Conservation (phyloP, 805 yeast genomes). For the Hanseniaspora singularis region DNA sequence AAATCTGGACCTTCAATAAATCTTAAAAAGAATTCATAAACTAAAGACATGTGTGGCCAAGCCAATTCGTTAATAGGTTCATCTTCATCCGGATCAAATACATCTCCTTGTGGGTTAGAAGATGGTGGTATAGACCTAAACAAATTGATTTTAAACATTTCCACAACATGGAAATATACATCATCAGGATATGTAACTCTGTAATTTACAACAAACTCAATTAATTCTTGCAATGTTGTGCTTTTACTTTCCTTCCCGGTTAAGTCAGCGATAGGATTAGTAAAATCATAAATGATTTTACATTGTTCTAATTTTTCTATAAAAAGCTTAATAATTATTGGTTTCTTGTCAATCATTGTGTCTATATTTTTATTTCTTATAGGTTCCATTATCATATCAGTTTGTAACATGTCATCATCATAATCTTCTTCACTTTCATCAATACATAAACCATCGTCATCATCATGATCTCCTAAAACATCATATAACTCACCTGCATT, state of each 20-base stretch:
- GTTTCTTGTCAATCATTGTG: conserved; percentile 10
- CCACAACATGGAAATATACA: conserved; percentile 76
- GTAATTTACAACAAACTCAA: conserved; percentile 72
- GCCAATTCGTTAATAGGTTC: conserved; percentile 93
- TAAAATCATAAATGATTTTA: conserved; percentile 84
- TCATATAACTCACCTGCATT: not conserved
- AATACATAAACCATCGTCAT: conserved; percentile 47
- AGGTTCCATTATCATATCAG: conserved; percentile 8
- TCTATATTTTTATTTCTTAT: conserved; percentile 14
- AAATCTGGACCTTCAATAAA: conserved; percentile 92
- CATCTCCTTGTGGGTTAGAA: conserved; percentile 90
- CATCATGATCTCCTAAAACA: conserved; percentile 76
- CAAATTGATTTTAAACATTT: conserved; percentile 78
- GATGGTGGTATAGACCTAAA: conserved; percentile 98
- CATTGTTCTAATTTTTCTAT: conserved; percentile 87
- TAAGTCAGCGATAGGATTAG: conserved; percentile 83
- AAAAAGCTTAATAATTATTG: conserved; percentile 41
- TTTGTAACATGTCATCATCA: conserved; percentile 7
- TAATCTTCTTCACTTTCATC: not conserved
- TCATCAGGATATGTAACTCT: conserved; percentile 80
- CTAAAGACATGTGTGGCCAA: conserved; percentile 98
- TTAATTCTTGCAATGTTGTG: conserved; percentile 73
- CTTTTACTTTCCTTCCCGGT: conserved; percentile 88
- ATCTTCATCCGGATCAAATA: conserved; percentile 96
- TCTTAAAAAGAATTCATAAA: conserved; percentile 84